Evolutionary conservation across 176 grass and related monocot genomes (phyloP).

Genomic region (Chrysopogon serrulatus): DNA sequence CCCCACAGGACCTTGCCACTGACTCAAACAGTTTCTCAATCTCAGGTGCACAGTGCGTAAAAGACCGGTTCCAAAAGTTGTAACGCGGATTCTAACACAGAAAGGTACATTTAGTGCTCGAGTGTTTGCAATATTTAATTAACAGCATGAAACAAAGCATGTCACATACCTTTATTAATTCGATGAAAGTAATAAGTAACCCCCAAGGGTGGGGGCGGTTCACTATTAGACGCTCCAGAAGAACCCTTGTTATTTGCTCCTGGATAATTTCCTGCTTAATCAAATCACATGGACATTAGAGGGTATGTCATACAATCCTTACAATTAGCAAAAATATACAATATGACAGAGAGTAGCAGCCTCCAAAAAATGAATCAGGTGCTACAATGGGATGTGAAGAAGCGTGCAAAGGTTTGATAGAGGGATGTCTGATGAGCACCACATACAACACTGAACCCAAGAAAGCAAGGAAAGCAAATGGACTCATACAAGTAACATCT

Average conservation of each 20-base stretch:
- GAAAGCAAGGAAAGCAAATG: not conserved
- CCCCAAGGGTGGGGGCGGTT: constrained; percentile 90
- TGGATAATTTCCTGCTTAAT: constrained; percentile 62
- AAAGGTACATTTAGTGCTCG: not conserved
- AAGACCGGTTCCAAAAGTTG: constrained; percentile 70
- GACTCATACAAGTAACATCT: not conserved
- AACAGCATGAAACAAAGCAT: not conserved
- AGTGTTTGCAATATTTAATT: not conserved
- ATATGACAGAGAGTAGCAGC: not conserved
- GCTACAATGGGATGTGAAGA: not conserved
- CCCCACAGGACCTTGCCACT: constrained; percentile 61
- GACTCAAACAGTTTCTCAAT: constrained; percentile 79
- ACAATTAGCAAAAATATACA: not conserved
- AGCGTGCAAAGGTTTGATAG: not conserved
- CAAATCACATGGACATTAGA: not conserved
- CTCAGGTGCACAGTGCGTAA: constrained; percentile 54
- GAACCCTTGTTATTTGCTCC: constrained; percentile 82
- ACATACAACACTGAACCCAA: not conserved
- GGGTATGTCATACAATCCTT: not conserved
- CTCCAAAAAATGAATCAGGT: not conserved
- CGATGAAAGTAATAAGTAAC: constrained; percentile 81
- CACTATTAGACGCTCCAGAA: constrained; percentile 77
- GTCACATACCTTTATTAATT: constrained; percentile 68
- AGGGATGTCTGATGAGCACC: not conserved
- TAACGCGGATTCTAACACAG: constrained; percentile 66